Evolutionary conservation across 192 early-diverging fungal genomes (phyloP).

Genomic region (Endogone sp.): DNA sequence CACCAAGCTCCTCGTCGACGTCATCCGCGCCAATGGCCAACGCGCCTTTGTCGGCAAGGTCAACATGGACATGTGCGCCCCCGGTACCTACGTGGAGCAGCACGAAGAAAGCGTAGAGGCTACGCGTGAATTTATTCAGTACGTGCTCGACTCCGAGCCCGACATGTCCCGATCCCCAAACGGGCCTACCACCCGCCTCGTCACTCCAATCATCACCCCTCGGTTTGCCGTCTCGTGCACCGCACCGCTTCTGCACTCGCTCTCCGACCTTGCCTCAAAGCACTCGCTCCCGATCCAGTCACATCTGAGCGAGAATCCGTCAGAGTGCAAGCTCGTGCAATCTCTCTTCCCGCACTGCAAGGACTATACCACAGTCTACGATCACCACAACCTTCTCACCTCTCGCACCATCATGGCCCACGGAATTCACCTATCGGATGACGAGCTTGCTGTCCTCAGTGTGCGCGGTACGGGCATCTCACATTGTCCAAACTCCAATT

Average conservation of each 20-base stretch:
- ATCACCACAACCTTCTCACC: conserved; percentile 66
- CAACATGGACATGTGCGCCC: conserved; percentile 90
- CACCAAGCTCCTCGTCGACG: conserved; percentile 67
- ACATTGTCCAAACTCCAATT: conserved; percentile 94
- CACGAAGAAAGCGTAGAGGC: conserved; percentile 61
- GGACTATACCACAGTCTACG: conserved; percentile 80
- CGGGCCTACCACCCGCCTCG: conserved; percentile 24
- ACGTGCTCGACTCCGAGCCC: conserved; percentile 36
- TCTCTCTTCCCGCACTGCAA: conserved; percentile 66
- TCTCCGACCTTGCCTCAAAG: conserved; percentile 68
- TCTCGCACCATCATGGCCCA: conserved; percentile 86
- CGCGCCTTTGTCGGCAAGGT: conserved; percentile 94
- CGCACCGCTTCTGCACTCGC: conserved; percentile 55
- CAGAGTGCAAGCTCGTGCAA: conserved; percentile 73
- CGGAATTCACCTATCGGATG: conserved; percentile 79
- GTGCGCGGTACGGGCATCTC: conserved; percentile 69
- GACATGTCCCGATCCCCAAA: conserved; percentile 14
- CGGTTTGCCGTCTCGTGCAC: conserved; percentile 90
- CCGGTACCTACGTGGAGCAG: conserved; percentile 72
- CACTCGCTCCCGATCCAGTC: conserved; percentile 84
- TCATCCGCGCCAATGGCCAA: conserved; percentile 76
- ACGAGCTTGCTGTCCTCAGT: conserved; percentile 66
- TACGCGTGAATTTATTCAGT: conserved; percentile 64
- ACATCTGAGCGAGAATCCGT: conserved; percentile 83
- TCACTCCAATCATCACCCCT: conserved; percentile 86